phyloP scores from a whole-genome alignment of 2,329 filamentous ascomycete species.

The Aschersonia sp. region DNA sequence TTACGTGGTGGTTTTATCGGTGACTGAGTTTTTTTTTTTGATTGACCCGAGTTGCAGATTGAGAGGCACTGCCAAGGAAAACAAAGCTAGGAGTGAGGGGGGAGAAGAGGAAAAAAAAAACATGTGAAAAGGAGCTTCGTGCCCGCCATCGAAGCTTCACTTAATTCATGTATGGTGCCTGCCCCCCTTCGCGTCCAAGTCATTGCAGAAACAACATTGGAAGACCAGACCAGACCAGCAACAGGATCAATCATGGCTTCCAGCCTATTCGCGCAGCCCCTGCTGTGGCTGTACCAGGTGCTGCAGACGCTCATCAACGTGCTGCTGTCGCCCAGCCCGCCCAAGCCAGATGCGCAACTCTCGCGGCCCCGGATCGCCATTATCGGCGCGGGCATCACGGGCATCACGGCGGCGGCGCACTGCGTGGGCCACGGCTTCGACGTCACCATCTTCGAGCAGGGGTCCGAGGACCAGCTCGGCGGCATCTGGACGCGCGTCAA shows the following conservation, averaged over 20 bases:
- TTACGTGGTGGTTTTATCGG: no score
- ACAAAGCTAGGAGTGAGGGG: no score
- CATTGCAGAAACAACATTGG: no score
- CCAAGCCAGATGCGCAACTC: conserved; percentile 41
- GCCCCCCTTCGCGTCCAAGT: no score
- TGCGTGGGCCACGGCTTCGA: conserved; percentile 80
- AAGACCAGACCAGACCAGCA: no score
- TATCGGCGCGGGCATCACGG: conserved; percentile 57
- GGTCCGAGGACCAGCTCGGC: conserved; percentile 49
- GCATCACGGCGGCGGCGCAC: conserved; percentile 67
- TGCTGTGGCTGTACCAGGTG: conserved; percentile 49
- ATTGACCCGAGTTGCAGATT: no score
- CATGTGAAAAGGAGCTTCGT: no score
- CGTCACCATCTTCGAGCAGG: conserved; percentile 64
- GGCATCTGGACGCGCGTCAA: conserved; percentile 72
- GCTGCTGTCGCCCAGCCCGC: conserved; percentile 56
- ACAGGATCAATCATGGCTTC: conserved; percentile 15
- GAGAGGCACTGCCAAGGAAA: no score
- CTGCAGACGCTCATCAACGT: conserved; percentile 49
- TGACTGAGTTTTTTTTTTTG: no score
- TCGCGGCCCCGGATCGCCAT: conserved; percentile 52
- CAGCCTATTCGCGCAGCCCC: conserved; percentile 32
- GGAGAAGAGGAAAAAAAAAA: no score
- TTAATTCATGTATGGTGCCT: no score
- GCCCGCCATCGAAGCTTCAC: no score